These are phyloP conservation scores for Taxillus chinensis DNA, from an alignment of 164 flowering plant genomes.

Conservation along the genomic window DNA sequence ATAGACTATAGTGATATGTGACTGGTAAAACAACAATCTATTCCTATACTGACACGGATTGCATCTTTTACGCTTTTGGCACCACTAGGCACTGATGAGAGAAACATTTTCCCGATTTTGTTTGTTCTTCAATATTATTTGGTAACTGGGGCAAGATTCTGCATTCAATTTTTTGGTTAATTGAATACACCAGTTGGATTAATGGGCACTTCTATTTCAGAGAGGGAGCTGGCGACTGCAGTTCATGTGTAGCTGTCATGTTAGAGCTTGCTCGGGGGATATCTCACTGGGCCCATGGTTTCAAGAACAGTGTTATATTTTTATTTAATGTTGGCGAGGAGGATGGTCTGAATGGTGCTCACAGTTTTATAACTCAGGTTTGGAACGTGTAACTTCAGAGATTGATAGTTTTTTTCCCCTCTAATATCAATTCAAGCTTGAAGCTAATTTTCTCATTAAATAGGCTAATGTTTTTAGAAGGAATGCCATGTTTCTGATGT, in stretches of 20 bases:
- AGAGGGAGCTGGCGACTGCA: constrained; percentile 97
- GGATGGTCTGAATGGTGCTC: constrained; percentile 97
- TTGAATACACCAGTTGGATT: neutral
- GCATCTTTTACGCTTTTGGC: neutral
- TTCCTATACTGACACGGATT: too few relatives aligned
- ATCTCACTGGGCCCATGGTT: constrained; percentile 97
- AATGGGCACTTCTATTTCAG: constrained; percentile 24
- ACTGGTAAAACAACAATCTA: too few relatives aligned
- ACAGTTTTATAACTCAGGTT: constrained; percentile 98
- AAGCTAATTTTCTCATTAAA: neutral
- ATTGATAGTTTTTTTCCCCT: too few relatives aligned
- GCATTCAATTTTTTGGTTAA: neutral
- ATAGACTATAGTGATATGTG: too few relatives aligned
- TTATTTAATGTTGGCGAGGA: constrained; percentile 95
- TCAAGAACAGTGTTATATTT: constrained; percentile 72
- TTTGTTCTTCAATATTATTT: neutral
- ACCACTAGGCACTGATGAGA: neutral
- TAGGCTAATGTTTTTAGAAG: too few relatives aligned
- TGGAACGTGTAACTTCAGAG: neutral
- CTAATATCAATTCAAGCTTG: neutral
- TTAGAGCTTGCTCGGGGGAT: constrained; percentile 88
- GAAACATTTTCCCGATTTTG: neutral
- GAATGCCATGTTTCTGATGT: neutral
- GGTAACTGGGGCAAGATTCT: neutral
- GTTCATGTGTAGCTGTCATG: constrained; percentile 93